A percentile compares a stretch with the other conserved stretches of the same genome.
Conservation (phyloP, 208 protist genomes). For the Leishmania tarentolae region DNA sequence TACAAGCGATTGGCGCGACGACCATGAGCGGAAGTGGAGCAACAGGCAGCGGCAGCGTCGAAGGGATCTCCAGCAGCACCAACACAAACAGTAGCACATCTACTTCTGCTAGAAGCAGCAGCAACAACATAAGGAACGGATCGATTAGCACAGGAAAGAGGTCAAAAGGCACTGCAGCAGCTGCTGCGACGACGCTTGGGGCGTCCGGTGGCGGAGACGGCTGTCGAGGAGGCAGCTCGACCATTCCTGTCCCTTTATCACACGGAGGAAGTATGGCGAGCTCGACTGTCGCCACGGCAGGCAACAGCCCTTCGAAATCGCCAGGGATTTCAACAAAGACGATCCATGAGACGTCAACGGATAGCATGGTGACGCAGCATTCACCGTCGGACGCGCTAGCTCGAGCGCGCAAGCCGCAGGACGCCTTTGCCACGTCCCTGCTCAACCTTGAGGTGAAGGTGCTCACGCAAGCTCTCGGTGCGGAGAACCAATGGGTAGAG, state of each 20-base stretch:
- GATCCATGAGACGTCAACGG: neutral
- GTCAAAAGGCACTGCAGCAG: neutral
- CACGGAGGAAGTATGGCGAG: neutral
- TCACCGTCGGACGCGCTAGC: neutral
- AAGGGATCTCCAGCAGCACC: conserved; percentile 2
- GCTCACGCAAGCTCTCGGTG: conserved; percentile 68
- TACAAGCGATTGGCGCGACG: neutral
- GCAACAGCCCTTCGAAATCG: neutral
- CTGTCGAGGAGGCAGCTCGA: neutral
- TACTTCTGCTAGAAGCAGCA: neutral
- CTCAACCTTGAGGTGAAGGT: conserved; percentile 80
- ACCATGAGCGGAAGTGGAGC: conserved; percentile 3
- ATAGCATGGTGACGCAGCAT: neutral
- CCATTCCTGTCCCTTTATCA: neutral
- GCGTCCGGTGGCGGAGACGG: neutral
- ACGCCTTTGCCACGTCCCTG: conserved; percentile 28
- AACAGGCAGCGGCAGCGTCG: neutral
- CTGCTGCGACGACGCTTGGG: neutral
- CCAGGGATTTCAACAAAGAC: neutral
- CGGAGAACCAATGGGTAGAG: conserved; percentile 74
- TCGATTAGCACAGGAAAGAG: neutral
- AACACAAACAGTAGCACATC: conserved; percentile 2
- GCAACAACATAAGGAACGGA: neutral
- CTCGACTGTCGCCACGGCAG: neutral
- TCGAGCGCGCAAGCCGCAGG: neutral